Base-by-base conservation (phyloP, 768 basidiomycete genomes). In the Suillus occidentalis region DNA sequence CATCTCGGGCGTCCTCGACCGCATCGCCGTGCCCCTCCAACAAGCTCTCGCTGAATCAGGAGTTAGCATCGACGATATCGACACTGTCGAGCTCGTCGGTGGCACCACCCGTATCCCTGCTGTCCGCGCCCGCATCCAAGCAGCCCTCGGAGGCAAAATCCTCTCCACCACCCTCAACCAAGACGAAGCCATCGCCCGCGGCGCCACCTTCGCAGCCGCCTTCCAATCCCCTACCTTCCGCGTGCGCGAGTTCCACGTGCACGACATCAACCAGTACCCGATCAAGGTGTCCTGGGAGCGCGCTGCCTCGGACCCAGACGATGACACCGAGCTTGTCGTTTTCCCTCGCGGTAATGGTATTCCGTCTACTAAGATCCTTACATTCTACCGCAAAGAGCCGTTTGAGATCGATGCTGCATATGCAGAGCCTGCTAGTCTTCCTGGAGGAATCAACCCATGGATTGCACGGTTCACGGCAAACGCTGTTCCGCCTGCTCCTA, bases 161-260 rank as follows among this genome's bases (percentile, higher is more conserved):
- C 89, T 99, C 69, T 91, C 87, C 20, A 90, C 90, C 70, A 99
- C 97, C 39, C 89, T 97, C 75, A 99, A 99, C 84, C 94, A 96
- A 81, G 97, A 99, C 70, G 97, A 99, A 81, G 96, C 97, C 65
- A 85, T 95, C 70, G 95, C 94, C 10, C 93, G 97, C 53, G 97
- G 97, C 49, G 92, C 95, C 60, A 98, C 97, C 63, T 97, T 99
- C 77, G 89, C 95, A 43, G 98, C 97, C 75, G 97, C 97, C 36
- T 94, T 94, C 83, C 90, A 97, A 69, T 97, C 95, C 39, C 97
- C 97, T 70, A 89, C 95, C 61, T 99, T 99, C 92, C 92, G 94
- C 68, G 97, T 99, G 40, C 91, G 95, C 69, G 96, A 99, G 67
- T 99, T 99, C 84, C 83, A 87, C 72, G 81, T 95, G 65, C 86